These are phyloP conservation scores for Aspergillus steynii DNA, from an alignment of 495 filamentous ascomycete species.

Conservation along the genomic window DNA sequence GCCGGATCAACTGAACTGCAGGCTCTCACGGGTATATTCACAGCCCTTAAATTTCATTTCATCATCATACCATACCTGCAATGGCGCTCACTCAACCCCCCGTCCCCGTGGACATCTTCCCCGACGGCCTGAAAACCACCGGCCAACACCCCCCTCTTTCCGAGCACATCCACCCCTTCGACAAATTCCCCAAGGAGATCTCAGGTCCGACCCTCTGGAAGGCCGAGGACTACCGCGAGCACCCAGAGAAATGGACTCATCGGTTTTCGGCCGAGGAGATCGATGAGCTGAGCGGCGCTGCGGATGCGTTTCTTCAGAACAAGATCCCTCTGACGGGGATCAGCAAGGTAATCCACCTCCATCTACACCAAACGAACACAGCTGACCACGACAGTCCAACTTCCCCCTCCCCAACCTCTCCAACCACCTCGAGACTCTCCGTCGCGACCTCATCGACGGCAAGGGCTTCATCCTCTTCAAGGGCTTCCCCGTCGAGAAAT, in stretches of 20 bases:
- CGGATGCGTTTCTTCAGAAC: conserved; percentile 66
- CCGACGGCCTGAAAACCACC: conserved; percentile 65
- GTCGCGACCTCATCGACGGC: conserved; percentile 73
- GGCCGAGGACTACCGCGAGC: conserved; percentile 65
- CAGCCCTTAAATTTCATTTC: too few species aligned
- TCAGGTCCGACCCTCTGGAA: conserved; percentile 78
- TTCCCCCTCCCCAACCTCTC: conserved; percentile 66
- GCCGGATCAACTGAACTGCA: neutral
- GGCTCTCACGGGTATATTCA: too few species aligned
- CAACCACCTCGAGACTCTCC: conserved; percentile 54
- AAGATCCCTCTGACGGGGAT: conserved; percentile 72
- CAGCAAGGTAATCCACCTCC: conserved; percentile 48
- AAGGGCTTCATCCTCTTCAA: conserved; percentile 92
- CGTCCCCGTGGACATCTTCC: conserved; percentile 45
- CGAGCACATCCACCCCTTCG: conserved; percentile 64
- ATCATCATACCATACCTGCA: too few species aligned
- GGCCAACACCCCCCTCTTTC: conserved; percentile 80
- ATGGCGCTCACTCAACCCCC: conserved; percentile 32
- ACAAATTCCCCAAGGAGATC: conserved; percentile 71
- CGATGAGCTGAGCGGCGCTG: conserved; percentile 62
- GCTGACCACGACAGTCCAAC: conserved; percentile 25
- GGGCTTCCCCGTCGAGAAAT: conserved; percentile 71
- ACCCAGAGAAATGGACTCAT: conserved; percentile 78
- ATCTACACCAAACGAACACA: neutral
- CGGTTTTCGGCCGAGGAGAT: conserved; percentile 66